Evolutionary conservation across 106 monocot genomes (phyloP), one percentile per base, ranked within the genome.

Genomic region (Vanilla planifolia): DNA sequence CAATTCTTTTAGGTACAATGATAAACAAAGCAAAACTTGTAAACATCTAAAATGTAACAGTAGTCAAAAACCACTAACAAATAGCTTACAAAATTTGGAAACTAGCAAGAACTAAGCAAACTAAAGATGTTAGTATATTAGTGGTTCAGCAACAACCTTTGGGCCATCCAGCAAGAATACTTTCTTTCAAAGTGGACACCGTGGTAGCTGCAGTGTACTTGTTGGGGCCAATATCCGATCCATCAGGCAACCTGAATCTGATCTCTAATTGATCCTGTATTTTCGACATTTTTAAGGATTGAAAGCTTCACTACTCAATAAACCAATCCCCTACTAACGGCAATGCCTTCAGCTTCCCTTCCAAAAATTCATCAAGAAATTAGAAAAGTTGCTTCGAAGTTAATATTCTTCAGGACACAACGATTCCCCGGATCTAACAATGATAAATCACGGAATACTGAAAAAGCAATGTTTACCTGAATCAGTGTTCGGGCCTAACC

Each of bases 161-260:
- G 44, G 89, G 89, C 80, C 81, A 85, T 73, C 79, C 78, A 57
- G 89, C 81, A 70, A 90, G 72, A 45, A 90, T 73, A 40, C 79
- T 85, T 65, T 85, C 79, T 55, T 90, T 90, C 48, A 90, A 66
- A 39, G 81, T 81, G 19, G 81, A 78, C 56, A 90, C 73, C 23
- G 66, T 85, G 6, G 82, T 79, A 15, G 81, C 81, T 21, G 63
- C 40, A 32, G 89, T 63, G 36, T 90, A 85, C 43, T 65, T 82
- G 27, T 66, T 79, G 17, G 89, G 89, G 23, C 85, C 89, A 9
- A 90, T 90, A 55, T 90, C 89, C 1, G 89, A 82, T 15, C 89
- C 89, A 69, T 90, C 79, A 17, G 67, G 70, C 61, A 90, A 73
- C 60, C 82, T 72, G 57, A 90, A 85, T 61, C 72, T 85, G 42